phyloP scores from a whole-genome alignment of 768 basidiomycete species.

The Psilocybe cyanescens region DNA sequence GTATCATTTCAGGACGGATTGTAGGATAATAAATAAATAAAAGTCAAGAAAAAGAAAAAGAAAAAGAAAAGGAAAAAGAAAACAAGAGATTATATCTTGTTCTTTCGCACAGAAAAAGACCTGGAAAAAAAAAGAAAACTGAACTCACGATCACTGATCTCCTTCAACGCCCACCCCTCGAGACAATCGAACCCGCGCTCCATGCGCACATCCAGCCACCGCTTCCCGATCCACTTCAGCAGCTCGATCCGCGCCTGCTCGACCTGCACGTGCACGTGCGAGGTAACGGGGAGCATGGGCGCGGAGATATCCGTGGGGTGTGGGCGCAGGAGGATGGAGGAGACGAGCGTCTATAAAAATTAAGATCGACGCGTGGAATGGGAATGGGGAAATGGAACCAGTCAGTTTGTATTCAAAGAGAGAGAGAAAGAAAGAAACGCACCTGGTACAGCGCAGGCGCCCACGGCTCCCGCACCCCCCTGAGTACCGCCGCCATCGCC shows the following conservation, averaged over 20 bases:
- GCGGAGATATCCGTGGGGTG: slow-evolving; percentile 59
- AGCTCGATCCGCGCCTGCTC: slow-evolving; percentile 74
- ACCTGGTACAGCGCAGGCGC: slow-evolving; percentile 83
- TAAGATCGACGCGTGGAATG: no score
- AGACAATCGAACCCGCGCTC: slow-evolving; percentile 81
- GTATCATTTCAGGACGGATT: neutral
- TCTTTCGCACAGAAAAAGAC: neutral
- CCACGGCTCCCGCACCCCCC: slow-evolving; percentile 66
- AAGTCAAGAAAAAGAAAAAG: neutral
- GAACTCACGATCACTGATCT: slow-evolving; percentile 78
- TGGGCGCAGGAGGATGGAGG: slow-evolving; percentile 69
- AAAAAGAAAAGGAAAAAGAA: neutral
- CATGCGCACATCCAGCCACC: slow-evolving; percentile 77
- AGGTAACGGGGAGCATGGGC: slow-evolving; percentile 71
- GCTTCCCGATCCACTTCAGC: slow-evolving; percentile 72
- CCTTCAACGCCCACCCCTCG: slow-evolving; percentile 88
- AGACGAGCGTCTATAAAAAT: slow-evolving; percentile 64
- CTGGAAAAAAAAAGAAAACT: neutral
- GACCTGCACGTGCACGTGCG: slow-evolving; percentile 69
- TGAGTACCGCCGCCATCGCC: slow-evolving; percentile 67
- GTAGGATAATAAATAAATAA: neutral
- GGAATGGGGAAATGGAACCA: no score
- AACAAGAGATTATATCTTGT: neutral
- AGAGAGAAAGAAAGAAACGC: slow-evolving; percentile 2
- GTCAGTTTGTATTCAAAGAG: neutral